A percentile compares a stretch with the other conserved stretches of the same genome.
These are phyloP conservation scores for Apiospora rasikravindrae DNA, from an alignment of 2,329 filamentous ascomycete genomes.

Conservation along the genomic window DNA sequence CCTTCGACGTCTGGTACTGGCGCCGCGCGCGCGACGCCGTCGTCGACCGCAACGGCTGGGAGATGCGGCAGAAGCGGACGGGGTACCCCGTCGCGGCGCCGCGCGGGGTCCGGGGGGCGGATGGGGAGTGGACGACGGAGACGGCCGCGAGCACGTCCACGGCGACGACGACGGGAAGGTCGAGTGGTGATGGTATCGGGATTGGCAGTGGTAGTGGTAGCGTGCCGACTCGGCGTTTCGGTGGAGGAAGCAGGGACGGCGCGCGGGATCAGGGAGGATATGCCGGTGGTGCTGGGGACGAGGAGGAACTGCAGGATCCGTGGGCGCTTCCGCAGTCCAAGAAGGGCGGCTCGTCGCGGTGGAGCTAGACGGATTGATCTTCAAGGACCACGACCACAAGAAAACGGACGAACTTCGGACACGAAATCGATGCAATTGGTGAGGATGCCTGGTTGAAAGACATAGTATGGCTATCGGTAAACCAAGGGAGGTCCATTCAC, in stretches of 20 bases:
- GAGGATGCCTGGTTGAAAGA: not conserved
- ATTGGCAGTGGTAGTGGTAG: not conserved
- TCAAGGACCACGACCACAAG: not conserved
- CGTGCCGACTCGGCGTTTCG: not conserved
- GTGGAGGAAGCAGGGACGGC: not conserved
- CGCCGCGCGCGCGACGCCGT: not conserved
- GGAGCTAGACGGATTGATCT: not conserved
- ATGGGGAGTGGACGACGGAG: not conserved
- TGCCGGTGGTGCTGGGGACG: not conserved
- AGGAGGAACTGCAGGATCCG: constrained; percentile 9
- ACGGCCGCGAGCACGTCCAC: too few species aligned
- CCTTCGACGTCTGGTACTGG: constrained; percentile 15
- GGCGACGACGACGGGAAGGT: not conserved
- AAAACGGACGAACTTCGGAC: not conserved
- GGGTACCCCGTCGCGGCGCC: constrained; percentile 1
- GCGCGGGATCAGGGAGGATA: not conserved
- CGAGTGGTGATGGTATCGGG: not conserved
- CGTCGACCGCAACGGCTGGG: constrained; percentile 4
- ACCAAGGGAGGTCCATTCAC: not conserved
- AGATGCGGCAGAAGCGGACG: constrained; percentile 6
- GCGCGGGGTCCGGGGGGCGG: not conserved
- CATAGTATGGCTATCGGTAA: not conserved
- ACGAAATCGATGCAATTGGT: not conserved
- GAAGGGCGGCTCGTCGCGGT: not conserved
- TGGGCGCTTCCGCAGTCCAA: constrained; percentile 11